Conservation (phyloP, 2,329 filamentous ascomycete genomes). For the Colletotrichum sp. region DNA sequence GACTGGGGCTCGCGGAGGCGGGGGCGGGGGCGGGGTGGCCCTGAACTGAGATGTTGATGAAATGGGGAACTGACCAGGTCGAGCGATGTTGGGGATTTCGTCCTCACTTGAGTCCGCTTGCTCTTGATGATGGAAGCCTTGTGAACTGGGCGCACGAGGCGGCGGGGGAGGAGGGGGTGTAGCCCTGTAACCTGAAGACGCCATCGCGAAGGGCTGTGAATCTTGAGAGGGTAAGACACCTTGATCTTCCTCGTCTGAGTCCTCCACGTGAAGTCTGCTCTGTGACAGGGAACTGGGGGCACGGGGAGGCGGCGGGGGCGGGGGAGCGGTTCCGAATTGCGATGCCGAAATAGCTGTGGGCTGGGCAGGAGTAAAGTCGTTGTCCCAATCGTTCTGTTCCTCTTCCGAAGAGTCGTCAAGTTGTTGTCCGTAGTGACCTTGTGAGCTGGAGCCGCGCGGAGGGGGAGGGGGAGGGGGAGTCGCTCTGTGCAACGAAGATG, state of each 20-base stretch:
- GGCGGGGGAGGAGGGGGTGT: neutral
- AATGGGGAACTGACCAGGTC: slow-evolving; percentile 21
- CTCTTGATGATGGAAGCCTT: slow-evolving; percentile 17
- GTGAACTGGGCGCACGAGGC: neutral
- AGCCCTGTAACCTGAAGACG: neutral
- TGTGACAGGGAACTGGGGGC: neutral
- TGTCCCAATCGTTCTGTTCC: neutral
- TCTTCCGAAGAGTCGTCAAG: slow-evolving; percentile 4
- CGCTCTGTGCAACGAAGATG: neutral
- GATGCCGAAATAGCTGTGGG: neutral
- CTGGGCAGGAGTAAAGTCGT: neutral
- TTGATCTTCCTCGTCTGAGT: slow-evolving; percentile 7
- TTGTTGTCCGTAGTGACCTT: neutral
- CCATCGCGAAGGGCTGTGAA: neutral
- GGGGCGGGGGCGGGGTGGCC: slow-evolving; percentile 1
- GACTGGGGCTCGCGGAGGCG: neutral
- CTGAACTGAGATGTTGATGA: slow-evolving; percentile 19
- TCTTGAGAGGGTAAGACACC: neutral
- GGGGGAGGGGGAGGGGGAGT: neutral
- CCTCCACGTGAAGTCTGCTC: neutral
- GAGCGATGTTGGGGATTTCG: slow-evolving; percentile 4
- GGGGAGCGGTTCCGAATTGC: neutral
- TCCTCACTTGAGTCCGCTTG: slow-evolving; percentile 19
- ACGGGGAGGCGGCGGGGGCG: neutral
- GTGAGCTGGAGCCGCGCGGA: neutral